These are phyloP conservation scores for Bacterosira constricta DNA, from an alignment of 108 stramenopile genomes.

Conservation along the genomic window DNA sequence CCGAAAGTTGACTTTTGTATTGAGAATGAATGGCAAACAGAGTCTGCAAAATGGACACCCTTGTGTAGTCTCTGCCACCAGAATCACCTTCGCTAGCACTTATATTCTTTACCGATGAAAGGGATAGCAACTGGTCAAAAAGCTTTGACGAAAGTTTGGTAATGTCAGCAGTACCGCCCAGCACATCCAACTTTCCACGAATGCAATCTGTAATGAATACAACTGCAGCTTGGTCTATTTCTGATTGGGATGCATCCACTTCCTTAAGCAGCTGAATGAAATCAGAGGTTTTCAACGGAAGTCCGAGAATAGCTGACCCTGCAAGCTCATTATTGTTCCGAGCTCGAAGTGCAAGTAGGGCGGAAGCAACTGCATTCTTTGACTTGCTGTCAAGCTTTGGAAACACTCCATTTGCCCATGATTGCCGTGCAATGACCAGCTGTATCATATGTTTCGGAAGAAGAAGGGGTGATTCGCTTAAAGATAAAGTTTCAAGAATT, in stretches of 20 bases:
- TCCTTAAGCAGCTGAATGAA: conserved; percentile 47
- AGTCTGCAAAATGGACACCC: conserved; percentile 40
- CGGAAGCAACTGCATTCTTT: conserved; percentile 32
- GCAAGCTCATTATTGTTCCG: conserved; percentile 36
- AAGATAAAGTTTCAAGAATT: conserved; percentile 50
- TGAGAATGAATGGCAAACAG: conserved; percentile 30
- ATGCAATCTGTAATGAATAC: conserved; percentile 65
- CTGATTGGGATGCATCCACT: conserved; percentile 21
- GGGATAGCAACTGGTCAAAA: conserved; percentile 38
- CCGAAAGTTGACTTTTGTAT: conserved; percentile 32
- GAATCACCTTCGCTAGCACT: conserved; percentile 19
- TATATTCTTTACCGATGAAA: conserved; percentile 28
- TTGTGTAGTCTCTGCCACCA: conserved; percentile 55
- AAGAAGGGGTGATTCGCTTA: background rate
- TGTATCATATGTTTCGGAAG: conserved; percentile 41
- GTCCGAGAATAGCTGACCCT: conserved; percentile 54
- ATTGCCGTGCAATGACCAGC: conserved; percentile 59
- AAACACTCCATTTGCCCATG: conserved; percentile 74
- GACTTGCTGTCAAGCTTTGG: conserved; percentile 43
- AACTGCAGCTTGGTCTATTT: conserved; percentile 45
- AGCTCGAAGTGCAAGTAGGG: conserved; percentile 48
- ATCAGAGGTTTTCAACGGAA: conserved; percentile 65
- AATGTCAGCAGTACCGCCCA: conserved; percentile 26
- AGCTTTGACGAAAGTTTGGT: conserved; percentile 43
- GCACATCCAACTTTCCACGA: conserved; percentile 41